These are phyloP conservation scores for Xylaria telfairii DNA, from an alignment of 495 filamentous ascomycete genomes.

Conservation along the genomic window DNA sequence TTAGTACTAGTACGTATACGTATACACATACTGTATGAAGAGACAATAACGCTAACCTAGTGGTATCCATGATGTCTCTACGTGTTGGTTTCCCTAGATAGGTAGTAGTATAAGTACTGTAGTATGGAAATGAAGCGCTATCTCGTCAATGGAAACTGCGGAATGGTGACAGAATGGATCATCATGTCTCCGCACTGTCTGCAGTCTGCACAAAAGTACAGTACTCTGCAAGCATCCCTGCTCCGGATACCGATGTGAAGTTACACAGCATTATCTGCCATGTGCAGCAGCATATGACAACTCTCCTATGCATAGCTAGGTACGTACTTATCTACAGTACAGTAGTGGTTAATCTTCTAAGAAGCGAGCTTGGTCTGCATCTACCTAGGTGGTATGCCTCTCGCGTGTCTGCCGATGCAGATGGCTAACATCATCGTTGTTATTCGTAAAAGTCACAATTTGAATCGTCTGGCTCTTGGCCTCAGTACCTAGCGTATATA, in stretches of 20 bases:
- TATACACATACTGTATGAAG: background rate
- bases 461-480: background rate
- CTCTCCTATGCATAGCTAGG: background rate
- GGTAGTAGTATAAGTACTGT: background rate
- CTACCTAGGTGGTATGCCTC: background rate
- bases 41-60: background rate
- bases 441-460: background rate
- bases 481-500: background rate
- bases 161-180: constrained; percentile 1
- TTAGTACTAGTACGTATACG: too few species aligned
- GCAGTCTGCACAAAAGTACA: constrained; percentile 1
- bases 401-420: background rate
- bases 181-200: background rate
- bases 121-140: background rate
- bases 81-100: background rate
- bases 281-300: background rate
- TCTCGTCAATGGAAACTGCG: background rate
- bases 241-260: constrained; percentile 9
- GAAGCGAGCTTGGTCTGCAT: background rate
- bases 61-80: background rate
- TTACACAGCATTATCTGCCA: constrained; percentile 10
- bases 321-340: background rate
- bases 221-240: background rate
- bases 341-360: background rate
- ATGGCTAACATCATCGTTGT: background rate